Evolutionary conservation across 2,329 filamentous ascomycete genomes (phyloP).

Genomic region (Diplodia mutila): DNA sequence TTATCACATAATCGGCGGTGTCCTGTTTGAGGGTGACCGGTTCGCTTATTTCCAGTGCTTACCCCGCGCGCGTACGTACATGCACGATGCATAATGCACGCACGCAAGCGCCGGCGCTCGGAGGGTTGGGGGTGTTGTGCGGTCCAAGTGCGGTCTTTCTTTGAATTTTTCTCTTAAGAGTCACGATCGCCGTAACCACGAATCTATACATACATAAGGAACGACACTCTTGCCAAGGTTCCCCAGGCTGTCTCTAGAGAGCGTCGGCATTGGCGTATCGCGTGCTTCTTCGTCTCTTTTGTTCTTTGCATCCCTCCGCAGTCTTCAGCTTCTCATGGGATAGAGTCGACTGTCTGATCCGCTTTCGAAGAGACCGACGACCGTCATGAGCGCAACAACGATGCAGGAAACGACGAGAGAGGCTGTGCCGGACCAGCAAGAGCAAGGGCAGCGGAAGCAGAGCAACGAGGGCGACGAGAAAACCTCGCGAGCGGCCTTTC

Average conservation of each 20-base stretch:
- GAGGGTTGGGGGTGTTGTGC: neutral
- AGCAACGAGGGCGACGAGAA: neutral
- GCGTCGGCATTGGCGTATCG: neutral
- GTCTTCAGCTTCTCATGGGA: neutral
- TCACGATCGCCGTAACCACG: slow-evolving; percentile 7
- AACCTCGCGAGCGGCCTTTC: neutral
- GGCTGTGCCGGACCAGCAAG: neutral
- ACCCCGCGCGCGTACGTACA: neutral
- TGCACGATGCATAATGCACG: neutral
- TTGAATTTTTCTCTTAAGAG: neutral
- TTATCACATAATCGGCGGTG: neutral
- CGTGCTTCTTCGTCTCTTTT: neutral
- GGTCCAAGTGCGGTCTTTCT: slow-evolving; percentile 1
- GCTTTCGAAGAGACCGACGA: neutral
- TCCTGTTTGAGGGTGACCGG: slow-evolving; percentile 9
- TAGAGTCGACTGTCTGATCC: neutral
- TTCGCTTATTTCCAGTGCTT: neutral
- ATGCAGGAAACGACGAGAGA: neutral
- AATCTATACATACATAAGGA: slow-evolving; percentile 3
- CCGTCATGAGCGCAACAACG: slow-evolving; percentile 1
- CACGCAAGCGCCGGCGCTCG: neutral
- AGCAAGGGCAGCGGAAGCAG: neutral
- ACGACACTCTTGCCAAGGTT: neutral
- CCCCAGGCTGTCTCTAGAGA: neutral
- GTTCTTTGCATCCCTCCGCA: neutral